Conservation (phyloP, 2,329 filamentous ascomycete species). For the Colletotrichum chrysophilum region DNA sequence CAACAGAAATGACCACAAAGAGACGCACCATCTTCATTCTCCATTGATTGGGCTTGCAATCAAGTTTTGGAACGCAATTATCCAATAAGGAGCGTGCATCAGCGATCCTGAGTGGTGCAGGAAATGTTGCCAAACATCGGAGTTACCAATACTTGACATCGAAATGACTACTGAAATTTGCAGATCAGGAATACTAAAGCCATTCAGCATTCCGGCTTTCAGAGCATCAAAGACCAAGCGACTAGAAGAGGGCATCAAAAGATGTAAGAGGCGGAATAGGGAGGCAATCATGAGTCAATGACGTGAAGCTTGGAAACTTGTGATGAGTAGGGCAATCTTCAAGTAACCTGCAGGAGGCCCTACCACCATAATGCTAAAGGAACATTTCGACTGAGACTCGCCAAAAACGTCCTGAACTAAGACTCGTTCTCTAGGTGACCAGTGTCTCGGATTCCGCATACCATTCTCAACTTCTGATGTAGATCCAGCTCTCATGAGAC, state of each 20-base stretch:
- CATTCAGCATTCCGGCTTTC: accelerated
- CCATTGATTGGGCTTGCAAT: no score
- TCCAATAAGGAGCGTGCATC: no score
- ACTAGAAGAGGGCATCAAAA: background rate
- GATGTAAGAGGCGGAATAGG: background rate
- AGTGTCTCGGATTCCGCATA: accelerated
- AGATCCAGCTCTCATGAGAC: background rate
- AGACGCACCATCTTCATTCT: no score
- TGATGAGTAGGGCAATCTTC: background rate
- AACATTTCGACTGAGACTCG: background rate
- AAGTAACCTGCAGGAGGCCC: background rate
- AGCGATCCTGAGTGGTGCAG: no score
- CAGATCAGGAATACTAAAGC: no score
- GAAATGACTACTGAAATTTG: no score
- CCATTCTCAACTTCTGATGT: background rate
- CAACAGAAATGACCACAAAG: no score
- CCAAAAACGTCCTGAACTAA: background rate
- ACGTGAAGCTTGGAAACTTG: background rate
- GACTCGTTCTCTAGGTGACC: background rate
- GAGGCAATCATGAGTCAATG: background rate
- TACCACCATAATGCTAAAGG: background rate
- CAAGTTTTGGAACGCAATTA: no score
- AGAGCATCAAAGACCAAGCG: no score
- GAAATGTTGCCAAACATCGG: no score
- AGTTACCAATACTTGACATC: no score